Evolutionary conservation across 2,329 filamentous ascomycete species (phyloP).

Genomic region (Cryphonectria radicalis): DNA sequence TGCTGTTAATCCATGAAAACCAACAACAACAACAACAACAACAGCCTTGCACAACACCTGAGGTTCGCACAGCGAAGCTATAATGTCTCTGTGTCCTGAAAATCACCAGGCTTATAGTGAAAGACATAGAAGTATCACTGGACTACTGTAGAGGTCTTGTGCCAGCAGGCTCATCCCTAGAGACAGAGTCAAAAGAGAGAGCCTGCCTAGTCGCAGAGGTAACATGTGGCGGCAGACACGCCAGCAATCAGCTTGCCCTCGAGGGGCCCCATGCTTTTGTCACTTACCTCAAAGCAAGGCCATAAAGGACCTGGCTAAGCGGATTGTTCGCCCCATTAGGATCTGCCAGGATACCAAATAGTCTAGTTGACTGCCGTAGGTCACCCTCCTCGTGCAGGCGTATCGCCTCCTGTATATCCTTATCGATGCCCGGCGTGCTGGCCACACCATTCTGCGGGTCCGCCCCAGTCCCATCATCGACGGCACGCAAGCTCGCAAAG

Average conservation of each 20-base stretch:
- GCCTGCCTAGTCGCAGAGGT: background rate
- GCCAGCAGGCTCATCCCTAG: background rate
- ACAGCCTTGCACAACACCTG: background rate
- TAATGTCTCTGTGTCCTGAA: background rate
- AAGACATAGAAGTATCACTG: background rate
- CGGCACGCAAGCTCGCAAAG: constrained; percentile 37
- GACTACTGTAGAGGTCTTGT: background rate
- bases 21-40: too few relatives aligned
- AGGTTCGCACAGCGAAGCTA: background rate
- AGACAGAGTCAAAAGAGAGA: background rate
- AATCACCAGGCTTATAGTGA: background rate
- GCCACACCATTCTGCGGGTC: constrained; percentile 41
- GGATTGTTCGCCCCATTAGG: constrained; percentile 87
- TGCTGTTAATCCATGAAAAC: too few relatives aligned
- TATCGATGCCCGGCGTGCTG: constrained; percentile 59
- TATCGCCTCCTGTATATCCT: constrained; percentile 94
- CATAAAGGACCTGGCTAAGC: constrained; percentile 93
- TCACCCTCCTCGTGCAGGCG: constrained; percentile 85
- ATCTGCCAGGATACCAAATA: constrained; percentile 85
- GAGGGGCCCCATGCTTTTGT: background rate
- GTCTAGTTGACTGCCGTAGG: constrained; percentile 75
- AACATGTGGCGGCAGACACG: too few relatives aligned
- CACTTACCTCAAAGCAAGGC: constrained; percentile 80
- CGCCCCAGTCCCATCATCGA: constrained; percentile 29
- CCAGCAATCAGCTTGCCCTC: background rate